Evolutionary conservation across 208 protist species (phyloP).

Genomic region (Leishmania arabica): DNA sequence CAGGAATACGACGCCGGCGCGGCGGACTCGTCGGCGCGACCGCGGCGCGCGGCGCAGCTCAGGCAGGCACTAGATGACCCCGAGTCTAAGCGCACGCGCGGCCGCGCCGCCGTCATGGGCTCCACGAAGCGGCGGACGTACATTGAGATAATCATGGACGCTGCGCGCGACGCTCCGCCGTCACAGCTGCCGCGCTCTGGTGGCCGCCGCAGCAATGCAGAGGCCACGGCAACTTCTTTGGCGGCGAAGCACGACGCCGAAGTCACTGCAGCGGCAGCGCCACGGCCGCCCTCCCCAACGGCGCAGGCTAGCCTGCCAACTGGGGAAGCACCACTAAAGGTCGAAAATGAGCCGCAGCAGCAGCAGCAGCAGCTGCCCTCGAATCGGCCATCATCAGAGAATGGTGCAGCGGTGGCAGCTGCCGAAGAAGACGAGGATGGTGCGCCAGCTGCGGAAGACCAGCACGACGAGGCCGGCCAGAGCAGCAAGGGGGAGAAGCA

Average conservation of each 20-base stretch:
- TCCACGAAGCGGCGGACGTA: slow-evolving; percentile 28
- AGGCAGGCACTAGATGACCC: neutral
- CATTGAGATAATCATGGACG: slow-evolving; percentile 27
- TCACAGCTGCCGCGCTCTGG: neutral
- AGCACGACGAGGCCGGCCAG: neutral
- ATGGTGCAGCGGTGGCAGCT: neutral
- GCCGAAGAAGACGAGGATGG: neutral
- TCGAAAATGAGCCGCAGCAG: neutral
- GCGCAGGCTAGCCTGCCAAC: neutral
- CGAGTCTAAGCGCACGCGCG: slow-evolving; percentile 4
- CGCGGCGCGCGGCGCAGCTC: neutral
- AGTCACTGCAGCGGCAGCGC: neutral
- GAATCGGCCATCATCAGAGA: neutral
- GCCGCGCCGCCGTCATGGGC: slow-evolving; percentile 27
- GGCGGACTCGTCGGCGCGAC: neutral
- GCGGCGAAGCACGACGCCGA: neutral
- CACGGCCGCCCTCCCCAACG: neutral
- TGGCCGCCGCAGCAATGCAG: neutral
- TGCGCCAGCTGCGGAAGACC: neutral
- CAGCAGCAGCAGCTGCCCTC: neutral
- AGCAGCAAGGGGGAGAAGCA: neutral
- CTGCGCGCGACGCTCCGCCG: slow-evolving; percentile 22
- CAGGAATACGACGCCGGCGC: neutral
- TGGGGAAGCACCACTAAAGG: neutral
- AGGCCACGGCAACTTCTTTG: neutral